Percentiles rank a stretch among this genome's conserved stretches.
Evolutionary conservation across 2,329 filamentous ascomycete species (phyloP).

Genomic region (Trichoderma atroviride): DNA sequence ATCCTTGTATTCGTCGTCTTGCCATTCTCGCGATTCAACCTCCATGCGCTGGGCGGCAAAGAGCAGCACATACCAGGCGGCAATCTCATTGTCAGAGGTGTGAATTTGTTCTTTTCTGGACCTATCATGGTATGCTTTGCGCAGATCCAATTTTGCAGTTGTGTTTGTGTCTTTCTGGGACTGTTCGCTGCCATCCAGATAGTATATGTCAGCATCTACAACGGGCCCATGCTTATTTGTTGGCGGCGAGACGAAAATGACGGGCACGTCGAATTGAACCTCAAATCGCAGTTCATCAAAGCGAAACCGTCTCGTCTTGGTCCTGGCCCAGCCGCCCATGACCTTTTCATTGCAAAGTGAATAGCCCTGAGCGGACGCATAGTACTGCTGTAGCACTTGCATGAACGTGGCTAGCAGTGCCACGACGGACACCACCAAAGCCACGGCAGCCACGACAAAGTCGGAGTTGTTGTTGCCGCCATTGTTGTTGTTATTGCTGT

Average conservation of each 20-base stretch:
- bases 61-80: constrained; percentile 57
- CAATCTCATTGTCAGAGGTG: constrained; percentile 59
- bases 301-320: constrained; percentile 46
- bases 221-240: constrained; percentile 45
- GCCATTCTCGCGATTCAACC: constrained; percentile 51
- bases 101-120: constrained; percentile 46
- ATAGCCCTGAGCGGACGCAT: constrained; percentile 53
- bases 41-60: constrained; percentile 55
- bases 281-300: constrained; percentile 52
- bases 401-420: constrained; percentile 50
- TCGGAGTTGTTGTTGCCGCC: constrained; percentile 34
- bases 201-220: constrained; percentile 37
- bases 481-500: constrained; percentile 9
- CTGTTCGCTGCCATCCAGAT: constrained; percentile 43
- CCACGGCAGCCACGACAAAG: constrained; percentile 47
- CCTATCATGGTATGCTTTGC: constrained; percentile 33
- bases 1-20: constrained; percentile 38
- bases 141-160: constrained; percentile 37
- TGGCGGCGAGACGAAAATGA: constrained; percentile 53
- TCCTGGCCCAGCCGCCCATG: constrained; percentile 50
- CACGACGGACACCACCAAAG: constrained; percentile 51
- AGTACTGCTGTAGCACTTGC: constrained; percentile 55
- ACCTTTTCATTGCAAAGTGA: constrained; percentile 51
- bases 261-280: constrained; percentile 52
- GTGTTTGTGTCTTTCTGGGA: constrained; percentile 44